Evolutionary conservation across 371 early-diverging fungal genomes (phyloP).

Genomic region (Circinella minor): DNA sequence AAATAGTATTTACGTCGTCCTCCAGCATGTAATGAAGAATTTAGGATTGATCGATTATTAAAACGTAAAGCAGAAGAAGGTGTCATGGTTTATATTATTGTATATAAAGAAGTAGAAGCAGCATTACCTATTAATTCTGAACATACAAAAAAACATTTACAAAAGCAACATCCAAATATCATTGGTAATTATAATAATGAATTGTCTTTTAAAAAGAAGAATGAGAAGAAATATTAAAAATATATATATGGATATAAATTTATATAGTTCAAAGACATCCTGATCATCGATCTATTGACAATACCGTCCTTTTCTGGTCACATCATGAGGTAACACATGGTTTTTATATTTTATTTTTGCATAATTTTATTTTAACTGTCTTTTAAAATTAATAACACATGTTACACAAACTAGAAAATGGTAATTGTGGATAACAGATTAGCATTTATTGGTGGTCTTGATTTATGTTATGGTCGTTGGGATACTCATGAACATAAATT

Average conservation of each 20-base stretch:
- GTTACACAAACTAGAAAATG: conserved; percentile 57
- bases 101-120: conserved; percentile 88
- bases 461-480: conserved; percentile 83
- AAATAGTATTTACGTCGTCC: conserved; percentile 79
- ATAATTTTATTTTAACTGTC: background rate
- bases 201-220: too few relatives aligned
- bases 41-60: conserved; percentile 84
- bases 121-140: conserved; percentile 82
- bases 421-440: conserved; percentile 71
- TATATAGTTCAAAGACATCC: conserved; percentile 70
- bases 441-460: conserved; percentile 83
- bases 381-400: background rate
- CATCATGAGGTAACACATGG: conserved; percentile 19
- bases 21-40: conserved; percentile 69
- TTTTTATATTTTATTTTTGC: background rate
- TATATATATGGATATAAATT: background rate
- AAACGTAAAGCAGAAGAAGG: conserved; percentile 87
- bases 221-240: conserved; percentile 3
- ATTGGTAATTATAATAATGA: conserved; percentile 39
- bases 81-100: conserved; percentile 85
- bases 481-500: conserved; percentile 82
- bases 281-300: conserved; percentile 47
- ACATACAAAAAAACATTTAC: conserved; percentile 81
- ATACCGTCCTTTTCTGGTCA: conserved; percentile 16
- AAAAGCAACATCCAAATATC: conserved; percentile 82